Conservation (phyloP, 371 early-diverging fungal genomes). For the Catenaria anguillulae region DNA sequence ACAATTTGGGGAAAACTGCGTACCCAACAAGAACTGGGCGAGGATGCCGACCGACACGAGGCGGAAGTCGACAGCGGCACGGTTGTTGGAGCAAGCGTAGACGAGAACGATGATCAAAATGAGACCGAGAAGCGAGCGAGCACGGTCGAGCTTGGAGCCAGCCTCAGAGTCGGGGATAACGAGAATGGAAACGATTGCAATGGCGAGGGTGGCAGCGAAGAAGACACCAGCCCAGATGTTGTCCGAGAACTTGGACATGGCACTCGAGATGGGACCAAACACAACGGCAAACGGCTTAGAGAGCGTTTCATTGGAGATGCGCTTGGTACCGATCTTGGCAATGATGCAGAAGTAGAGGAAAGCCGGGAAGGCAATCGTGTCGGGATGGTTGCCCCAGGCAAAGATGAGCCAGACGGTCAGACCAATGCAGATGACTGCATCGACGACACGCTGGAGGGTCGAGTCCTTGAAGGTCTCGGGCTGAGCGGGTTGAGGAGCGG, state of each 20-base stretch:
- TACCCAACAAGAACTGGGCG: conserved; percentile 64
- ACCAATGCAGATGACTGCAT: neutral
- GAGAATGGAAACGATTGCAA: conserved; percentile 30
- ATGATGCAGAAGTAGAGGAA: conserved; percentile 42
- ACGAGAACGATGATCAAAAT: conserved; percentile 39
- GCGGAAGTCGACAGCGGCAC: conserved; percentile 49
- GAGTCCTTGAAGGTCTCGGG: neutral
- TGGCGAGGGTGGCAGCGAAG: conserved; percentile 33
- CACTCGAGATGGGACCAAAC: conserved; percentile 16
- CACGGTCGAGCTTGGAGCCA: conserved; percentile 48
- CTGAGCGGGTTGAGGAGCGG: neutral
- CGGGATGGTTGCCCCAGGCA: conserved; percentile 18
- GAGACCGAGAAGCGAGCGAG: conserved; percentile 62
- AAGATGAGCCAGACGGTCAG: conserved; percentile 5
- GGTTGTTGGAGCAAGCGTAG: conserved; percentile 42
- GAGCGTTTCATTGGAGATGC: conserved; percentile 28
- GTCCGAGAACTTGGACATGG: conserved; percentile 12
- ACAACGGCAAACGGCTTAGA: conserved; percentile 23
- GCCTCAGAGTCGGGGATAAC: conserved; percentile 28
- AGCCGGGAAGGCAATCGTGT: conserved; percentile 27
- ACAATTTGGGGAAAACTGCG: too few relatives aligned
- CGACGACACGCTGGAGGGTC: neutral
- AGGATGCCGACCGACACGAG: conserved; percentile 58
- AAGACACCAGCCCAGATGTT: conserved; percentile 15
- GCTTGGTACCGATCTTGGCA: conserved; percentile 35